Conservation (phyloP, 176 grass and related monocot species). For the Thinopyrum elongatum region DNA sequence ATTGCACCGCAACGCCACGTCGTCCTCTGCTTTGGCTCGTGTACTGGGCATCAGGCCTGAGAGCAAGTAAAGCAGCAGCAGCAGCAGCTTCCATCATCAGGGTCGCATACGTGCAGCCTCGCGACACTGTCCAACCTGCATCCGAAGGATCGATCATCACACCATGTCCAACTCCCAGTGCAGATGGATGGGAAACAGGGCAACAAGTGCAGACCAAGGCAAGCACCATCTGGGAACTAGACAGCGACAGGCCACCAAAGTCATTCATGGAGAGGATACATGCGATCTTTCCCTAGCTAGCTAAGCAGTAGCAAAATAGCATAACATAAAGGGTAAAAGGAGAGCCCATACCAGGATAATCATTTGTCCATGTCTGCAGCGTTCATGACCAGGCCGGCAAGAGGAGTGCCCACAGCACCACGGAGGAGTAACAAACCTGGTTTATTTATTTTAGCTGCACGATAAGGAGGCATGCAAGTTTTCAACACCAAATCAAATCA, state of each 20-base stretch:
- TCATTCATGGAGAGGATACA: constrained; percentile 51
- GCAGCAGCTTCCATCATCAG: constrained; percentile 33
- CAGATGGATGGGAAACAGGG: constrained; percentile 29
- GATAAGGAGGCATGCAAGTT: constrained; percentile 47
- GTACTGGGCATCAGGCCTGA: constrained; percentile 20
- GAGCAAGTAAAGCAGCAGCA: constrained; percentile 24
- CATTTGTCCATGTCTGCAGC: constrained; percentile 29
- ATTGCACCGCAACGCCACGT: constrained; percentile 23
- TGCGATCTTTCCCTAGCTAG: constrained; percentile 41
- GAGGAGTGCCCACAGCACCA: constrained; percentile 29
- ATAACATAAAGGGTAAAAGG: constrained; percentile 37
- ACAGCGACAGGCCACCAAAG: constrained; percentile 45
- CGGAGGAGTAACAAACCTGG: constrained; percentile 5
- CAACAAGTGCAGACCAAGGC: constrained; percentile 54
- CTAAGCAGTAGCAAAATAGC: constrained; percentile 41
- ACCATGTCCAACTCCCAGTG: constrained; percentile 26
- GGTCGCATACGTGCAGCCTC: constrained; percentile 41
- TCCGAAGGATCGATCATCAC: not conserved
- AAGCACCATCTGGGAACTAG: constrained; percentile 47
- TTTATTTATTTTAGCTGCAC: constrained; percentile 42
- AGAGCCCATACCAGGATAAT: constrained; percentile 29
- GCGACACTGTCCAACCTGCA: constrained; percentile 34
- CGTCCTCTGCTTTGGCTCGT: constrained; percentile 15
- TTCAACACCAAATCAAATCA: constrained; percentile 44
- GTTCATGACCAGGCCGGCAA: constrained; percentile 29